Evolutionary conservation across 495 filamentous ascomycete genomes (phyloP), one percentile per base, ranked within the genome.

Genomic region (Talaromyces ruber): DNA sequence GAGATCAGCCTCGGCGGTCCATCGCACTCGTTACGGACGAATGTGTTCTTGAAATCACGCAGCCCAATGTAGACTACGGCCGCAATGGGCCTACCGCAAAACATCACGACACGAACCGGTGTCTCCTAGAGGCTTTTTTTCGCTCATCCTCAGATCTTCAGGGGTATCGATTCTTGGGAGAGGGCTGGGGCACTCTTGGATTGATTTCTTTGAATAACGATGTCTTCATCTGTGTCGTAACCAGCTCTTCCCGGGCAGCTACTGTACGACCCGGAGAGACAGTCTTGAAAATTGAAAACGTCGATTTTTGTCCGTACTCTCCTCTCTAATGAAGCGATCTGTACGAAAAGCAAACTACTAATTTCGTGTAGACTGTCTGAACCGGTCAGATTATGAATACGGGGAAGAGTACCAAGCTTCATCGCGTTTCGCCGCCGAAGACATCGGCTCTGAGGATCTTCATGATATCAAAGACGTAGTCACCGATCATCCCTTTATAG

Each of bases 151-250:
- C 82, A 51, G 82, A 94, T 59, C 77, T 97, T 34, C 77, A 76
- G 62, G 87, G 87, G 30, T 98, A 92, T 72, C 82, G 86, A 58
- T 76, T 86, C 4, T 70, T 97, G 45, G 88, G 87, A 50, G 84
- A 86, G n/a, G 90, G 91, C 34, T 84, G 92, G 66, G 94, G 94
- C 30, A 97, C 93, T 2, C 81, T 98, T 59, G 94, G 94, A 1
- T 77, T 98, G 39, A 90, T 98, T 63, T 93, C 92, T 2, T 80
- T 97, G 54, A 83, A 84, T 53, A 80, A 85, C 28, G 93, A 97
- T 81, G 85, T 96, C 16, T 98, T 98, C 68, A 80, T 98, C 21
- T 94, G 91, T 65, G 88, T 97, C n/a, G 86, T 98, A 28, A 95
- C 86, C 43, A 80, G 83, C 45, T 87, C 91, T 39, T 81, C 81